Percentiles rank a stretch among this genome's conserved stretches.
These are phyloP conservation scores for Leccinum huronense DNA, from an alignment of 1,284 basidiomycete species.

Conservation along the genomic window DNA sequence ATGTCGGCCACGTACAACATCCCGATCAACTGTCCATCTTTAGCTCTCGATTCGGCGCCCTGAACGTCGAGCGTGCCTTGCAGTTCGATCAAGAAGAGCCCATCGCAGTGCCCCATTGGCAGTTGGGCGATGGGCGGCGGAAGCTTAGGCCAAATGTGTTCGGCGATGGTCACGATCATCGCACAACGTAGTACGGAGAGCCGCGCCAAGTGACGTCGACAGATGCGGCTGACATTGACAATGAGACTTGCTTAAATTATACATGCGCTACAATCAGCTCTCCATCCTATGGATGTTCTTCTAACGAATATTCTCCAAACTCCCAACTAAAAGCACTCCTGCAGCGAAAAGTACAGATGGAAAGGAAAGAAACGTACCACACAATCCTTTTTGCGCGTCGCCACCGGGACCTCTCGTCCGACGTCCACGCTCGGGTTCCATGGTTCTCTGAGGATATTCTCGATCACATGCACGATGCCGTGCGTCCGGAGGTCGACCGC, in stretches of 20 bases:
- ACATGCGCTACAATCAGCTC: neutral
- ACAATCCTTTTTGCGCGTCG: conserved; percentile 54
- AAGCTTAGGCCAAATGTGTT: conserved; percentile 42
- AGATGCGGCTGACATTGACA: neutral
- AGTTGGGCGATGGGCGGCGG: conserved; percentile 61
- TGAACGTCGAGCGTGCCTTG: conserved; percentile 72
- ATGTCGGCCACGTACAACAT: conserved; percentile 54
- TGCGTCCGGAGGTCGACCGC: conserved; percentile 79
- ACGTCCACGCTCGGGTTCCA: conserved; percentile 65
- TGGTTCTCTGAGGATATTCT: conserved; percentile 70
- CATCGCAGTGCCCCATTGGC: conserved; percentile 49
- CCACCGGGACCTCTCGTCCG: conserved; percentile 61
- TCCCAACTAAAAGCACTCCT: conserved; percentile 73
- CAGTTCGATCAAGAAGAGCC: conserved; percentile 71
- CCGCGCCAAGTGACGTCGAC: neutral
- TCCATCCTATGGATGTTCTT: neutral
- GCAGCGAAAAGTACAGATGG: neutral
- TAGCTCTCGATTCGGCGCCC: conserved; percentile 43
- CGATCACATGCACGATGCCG: conserved; percentile 80
- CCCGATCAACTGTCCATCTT: conserved; percentile 63
- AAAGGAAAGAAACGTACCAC: conserved; percentile 44
- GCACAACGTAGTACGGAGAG: neutral
- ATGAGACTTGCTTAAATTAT: neutral
- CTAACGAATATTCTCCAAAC: conserved; percentile 50
- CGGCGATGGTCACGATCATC: conserved; percentile 56